Percentiles rank a stretch among this genome's conserved stretches.
Evolutionary conservation across 1,284 basidiomycete genomes (phyloP).

Genomic region (Cerioporus squamosus): DNA sequence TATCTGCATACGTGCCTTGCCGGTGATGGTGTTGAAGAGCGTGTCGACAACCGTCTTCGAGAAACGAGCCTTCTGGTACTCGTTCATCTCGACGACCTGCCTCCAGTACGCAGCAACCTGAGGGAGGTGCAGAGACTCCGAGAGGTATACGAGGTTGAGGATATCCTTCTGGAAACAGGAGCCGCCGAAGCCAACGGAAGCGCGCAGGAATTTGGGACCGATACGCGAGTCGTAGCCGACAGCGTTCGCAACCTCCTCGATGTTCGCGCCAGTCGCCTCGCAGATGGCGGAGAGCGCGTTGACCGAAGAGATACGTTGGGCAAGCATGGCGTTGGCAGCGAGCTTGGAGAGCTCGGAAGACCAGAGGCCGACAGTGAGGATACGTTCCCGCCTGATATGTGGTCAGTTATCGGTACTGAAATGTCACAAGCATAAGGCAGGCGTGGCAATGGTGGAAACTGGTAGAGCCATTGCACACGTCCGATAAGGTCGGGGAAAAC

Average conservation of each 20-base stretch:
- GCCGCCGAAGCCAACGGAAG: conserved; percentile 96
- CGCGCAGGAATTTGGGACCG: conserved; percentile 95
- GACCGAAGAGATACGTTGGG: conserved; percentile 97
- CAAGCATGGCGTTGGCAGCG: conserved; percentile 98
- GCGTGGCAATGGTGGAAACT: too few relatives aligned
- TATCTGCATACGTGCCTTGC: conserved; percentile 64
- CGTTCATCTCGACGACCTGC: conserved; percentile 95
- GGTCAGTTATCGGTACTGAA: too few relatives aligned
- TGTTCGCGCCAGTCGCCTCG: conserved; percentile 99
- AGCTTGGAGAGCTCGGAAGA: conserved; percentile 98
- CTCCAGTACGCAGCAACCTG: conserved; percentile 99
- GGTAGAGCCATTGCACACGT: too few relatives aligned
- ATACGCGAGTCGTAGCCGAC: conserved; percentile 94
- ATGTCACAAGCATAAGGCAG: too few relatives aligned
- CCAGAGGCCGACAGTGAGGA: conserved; percentile 97
- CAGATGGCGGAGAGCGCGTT: conserved; percentile 99
- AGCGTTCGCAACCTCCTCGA: conserved; percentile 96
- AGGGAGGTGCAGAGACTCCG: conserved; percentile 91
- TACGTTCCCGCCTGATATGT: conserved; percentile 62
- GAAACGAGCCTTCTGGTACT: conserved; percentile 93
- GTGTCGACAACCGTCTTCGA: conserved; percentile 92
- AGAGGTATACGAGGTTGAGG: conserved; percentile 97
- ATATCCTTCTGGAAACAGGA: conserved; percentile 99
- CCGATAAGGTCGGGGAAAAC: too few relatives aligned
- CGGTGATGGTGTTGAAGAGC: conserved; percentile 97